A percentile compares a stretch with the other conserved stretches of the same genome.
Evolutionary conservation across 371 early-diverging fungal species (phyloP).

Genomic region (Rhizopus sp.): DNA sequence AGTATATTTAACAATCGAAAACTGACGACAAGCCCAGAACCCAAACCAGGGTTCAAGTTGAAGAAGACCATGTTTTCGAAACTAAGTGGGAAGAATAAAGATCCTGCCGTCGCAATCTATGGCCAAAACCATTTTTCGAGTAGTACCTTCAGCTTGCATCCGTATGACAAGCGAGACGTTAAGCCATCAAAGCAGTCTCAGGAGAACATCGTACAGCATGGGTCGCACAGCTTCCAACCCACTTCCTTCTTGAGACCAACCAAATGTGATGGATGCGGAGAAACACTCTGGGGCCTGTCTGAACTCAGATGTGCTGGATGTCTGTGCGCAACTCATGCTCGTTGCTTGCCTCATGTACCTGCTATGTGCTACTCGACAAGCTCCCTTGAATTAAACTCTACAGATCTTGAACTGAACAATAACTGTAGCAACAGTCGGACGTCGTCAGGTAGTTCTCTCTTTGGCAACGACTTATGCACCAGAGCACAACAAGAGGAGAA

Average conservation of each 20-base stretch:
- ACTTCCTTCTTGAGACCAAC: conserved; percentile 68
- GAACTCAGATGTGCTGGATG: conserved; percentile 71
- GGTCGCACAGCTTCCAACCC: conserved; percentile 62
- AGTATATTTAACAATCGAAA: conserved; percentile 16
- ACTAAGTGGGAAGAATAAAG: conserved; percentile 26
- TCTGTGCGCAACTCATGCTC: conserved; percentile 30
- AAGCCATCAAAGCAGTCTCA: conserved; percentile 20
- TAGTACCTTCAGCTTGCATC: conserved; percentile 10
- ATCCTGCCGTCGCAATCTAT: conserved; percentile 7
- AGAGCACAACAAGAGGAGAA: conserved; percentile 34
- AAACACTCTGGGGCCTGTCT: conserved; percentile 83
- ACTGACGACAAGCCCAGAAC: conserved; percentile 22
- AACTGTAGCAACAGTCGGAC: neutral
- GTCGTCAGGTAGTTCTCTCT: conserved; percentile 14
- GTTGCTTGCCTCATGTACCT: conserved; percentile 42
- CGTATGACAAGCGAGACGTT: conserved; percentile 3
- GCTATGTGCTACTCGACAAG: conserved; percentile 30
- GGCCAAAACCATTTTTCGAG: neutral
- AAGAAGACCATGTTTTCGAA: conserved; percentile 56
- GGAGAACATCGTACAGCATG: conserved; percentile 29
- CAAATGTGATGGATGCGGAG: conserved; percentile 82
- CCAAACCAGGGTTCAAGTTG: conserved; percentile 43
- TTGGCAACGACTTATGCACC: conserved; percentile 35
- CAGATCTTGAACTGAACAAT: neutral
- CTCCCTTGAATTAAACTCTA: conserved; percentile 18